Conservation (phyloP, 352 stramenopile genomes). For the Nannochloropsis limnetica region DNA sequence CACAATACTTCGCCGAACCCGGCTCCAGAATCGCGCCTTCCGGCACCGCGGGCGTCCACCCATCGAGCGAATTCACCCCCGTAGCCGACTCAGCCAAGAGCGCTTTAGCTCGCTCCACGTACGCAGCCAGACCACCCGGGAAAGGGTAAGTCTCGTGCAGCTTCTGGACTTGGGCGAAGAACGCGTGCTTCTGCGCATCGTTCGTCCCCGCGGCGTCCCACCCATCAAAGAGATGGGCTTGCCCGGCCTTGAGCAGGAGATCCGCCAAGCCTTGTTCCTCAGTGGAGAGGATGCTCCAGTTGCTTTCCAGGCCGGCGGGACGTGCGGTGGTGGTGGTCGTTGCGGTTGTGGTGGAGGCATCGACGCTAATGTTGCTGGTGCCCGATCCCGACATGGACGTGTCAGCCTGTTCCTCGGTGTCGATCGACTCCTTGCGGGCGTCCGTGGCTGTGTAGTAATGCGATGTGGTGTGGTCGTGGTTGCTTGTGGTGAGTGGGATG, state of each 20-base stretch:
- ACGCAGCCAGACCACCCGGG: constrained; percentile 55
- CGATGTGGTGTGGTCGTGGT: too few relatives aligned
- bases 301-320: neutral
- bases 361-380: too few relatives aligned
- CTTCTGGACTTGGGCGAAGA: constrained; percentile 45
- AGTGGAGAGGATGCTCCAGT: neutral
- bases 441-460: too few relatives aligned
- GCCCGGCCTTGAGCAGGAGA: constrained; percentile 58
- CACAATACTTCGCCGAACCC: constrained; percentile 61
- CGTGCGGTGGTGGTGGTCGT: neutral
- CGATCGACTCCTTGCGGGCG: too few relatives aligned
- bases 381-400: too few relatives aligned
- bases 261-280: constrained; percentile 52
- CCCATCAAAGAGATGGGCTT: constrained; percentile 53
- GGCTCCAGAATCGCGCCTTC: constrained; percentile 57
- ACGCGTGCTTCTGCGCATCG: constrained; percentile 49
- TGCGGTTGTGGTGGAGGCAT: neutral
- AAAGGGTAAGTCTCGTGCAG: constrained; percentile 56
- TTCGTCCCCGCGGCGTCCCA: constrained; percentile 55
- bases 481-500: too few relatives aligned
- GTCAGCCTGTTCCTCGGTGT: too few relatives aligned
- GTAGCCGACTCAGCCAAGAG: constrained; percentile 59
- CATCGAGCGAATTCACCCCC: constrained; percentile 64
- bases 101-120: constrained; percentile 55
- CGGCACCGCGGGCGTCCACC: constrained; percentile 54